A percentile compares a stretch with the other conserved stretches of the same genome.
phyloP scores from a whole-genome alignment of 768 basidiomycete genomes.

The Tylopilus rubrobrunneus region DNA sequence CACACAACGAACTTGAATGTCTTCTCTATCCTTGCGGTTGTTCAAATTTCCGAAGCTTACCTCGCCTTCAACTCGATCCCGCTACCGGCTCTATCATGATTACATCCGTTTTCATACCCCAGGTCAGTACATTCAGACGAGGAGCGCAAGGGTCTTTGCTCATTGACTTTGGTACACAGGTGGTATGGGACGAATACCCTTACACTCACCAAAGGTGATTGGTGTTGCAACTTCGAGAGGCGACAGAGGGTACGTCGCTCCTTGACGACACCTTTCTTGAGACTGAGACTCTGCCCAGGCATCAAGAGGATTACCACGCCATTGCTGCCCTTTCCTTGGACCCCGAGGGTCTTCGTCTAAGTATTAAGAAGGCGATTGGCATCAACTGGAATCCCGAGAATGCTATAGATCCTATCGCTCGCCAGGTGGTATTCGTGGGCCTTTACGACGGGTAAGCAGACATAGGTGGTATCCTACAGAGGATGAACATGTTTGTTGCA shows the following conservation, averaged over 20 bases:
- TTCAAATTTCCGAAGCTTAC: slow-evolving; percentile 15
- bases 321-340: slow-evolving; percentile 73
- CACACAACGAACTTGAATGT: slow-evolving; percentile 24
- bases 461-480: not conserved
- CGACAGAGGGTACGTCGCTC: slow-evolving; percentile 53
- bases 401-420: slow-evolving; percentile 52
- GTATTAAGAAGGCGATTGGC: slow-evolving; percentile 56
- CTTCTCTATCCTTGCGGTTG: slow-evolving; percentile 22
- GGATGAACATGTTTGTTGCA: slow-evolving; percentile 30
- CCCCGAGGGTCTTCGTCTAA: slow-evolving; percentile 66
- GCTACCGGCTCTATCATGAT: slow-evolving; percentile 54
- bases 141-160: not conserved
- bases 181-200: slow-evolving; percentile 63
- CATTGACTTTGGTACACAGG: slow-evolving; percentile 35
- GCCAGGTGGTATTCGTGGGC: slow-evolving; percentile 82
- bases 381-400: slow-evolving; percentile 70
- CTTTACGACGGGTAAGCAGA: slow-evolving; percentile 79
- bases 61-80: slow-evolving; percentile 9
- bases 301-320: slow-evolving; percentile 87
- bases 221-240: slow-evolving; percentile 75
- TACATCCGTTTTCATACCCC: slow-evolving; percentile 53
- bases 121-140: slow-evolving; percentile 36
- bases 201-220: slow-evolving; percentile 74
- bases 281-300: slow-evolving; percentile 40
- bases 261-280: not conserved